A percentile compares a stretch with the other conserved stretches of the same genome.
Evolutionary conservation across 2,329 filamentous ascomycete species (phyloP).

Genomic region (Grosmannia penicillata): DNA sequence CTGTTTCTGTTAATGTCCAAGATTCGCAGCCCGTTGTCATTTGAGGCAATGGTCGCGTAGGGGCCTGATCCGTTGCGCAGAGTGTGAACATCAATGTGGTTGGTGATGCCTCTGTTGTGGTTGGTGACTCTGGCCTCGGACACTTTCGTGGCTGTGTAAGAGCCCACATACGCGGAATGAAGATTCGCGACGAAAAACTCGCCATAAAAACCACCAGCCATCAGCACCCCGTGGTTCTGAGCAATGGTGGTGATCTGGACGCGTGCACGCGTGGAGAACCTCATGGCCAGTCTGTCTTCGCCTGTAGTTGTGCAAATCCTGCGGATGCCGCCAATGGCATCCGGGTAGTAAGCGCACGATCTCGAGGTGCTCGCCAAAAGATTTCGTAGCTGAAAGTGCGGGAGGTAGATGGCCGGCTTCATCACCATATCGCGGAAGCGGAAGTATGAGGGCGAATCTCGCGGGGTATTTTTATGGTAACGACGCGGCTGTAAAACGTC

Average conservation of each 20-base stretch:
- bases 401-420: constrained; percentile 34
- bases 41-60: constrained; percentile 45
- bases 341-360: constrained; percentile 42
- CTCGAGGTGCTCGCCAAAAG: constrained; percentile 41
- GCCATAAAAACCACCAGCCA: constrained; percentile 44
- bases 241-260: constrained; percentile 35
- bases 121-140: constrained; percentile 32
- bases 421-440: constrained; percentile 43
- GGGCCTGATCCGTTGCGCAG: constrained; percentile 36
- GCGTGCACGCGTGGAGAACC: constrained; percentile 22
- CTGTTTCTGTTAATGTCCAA: constrained; percentile 44
- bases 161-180: constrained; percentile 17
- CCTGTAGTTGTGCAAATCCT: constrained; percentile 36
- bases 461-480: constrained; percentile 19
- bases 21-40: constrained; percentile 43
- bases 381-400: constrained; percentile 55
- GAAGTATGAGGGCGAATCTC: constrained; percentile 34
- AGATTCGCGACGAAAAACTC: constrained; percentile 36
- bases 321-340: constrained; percentile 30
- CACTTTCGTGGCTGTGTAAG: constrained; percentile 18
- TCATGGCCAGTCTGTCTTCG: constrained; percentile 27
- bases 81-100: constrained; percentile 45
- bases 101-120: constrained; percentile 42
- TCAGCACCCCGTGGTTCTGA: constrained; percentile 36
- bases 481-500: constrained; percentile 1